Base-by-base conservation (phyloP, 805 yeast species). In the Metschnikowia chrysomelidarum region DNA sequence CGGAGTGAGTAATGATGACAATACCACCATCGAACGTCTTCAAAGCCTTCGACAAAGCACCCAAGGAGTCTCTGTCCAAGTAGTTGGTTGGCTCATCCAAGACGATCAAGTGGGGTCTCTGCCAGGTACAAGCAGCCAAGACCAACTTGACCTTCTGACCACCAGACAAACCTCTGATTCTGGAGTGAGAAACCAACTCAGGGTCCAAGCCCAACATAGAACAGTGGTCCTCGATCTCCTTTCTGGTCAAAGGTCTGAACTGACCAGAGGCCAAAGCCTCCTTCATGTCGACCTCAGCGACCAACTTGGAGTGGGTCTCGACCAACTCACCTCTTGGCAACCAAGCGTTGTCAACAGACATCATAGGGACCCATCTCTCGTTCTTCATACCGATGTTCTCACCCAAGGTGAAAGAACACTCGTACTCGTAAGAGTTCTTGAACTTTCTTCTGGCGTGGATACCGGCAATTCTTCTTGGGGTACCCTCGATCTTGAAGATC, bases 231-330 rank as follows among this genome's bases (percentile, higher is more conserved):
- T 93, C 98, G 63, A 93, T 93, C 78, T 93, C 98, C 82, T 93
- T 93, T 84, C 98, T 89, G 73, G 98, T 93, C 72, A 93, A 85
- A 47, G 98, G 93, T 77, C 99, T 88, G 95, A 93, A 93, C 80
- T 93, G 98, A 79, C 98, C 99, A 60, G 98, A 91, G 66, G 98
- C 98, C 68, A 93, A 82, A 72, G 99, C 98, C 80, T 91, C 99
- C 85, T 93, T 93, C 98, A 93, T 91, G 75, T 94, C 99, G 68
- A 93, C 98, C 80, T 94, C 98, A 70, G 98, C 97, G 73, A 94
- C 97, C 82, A 89, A 70, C 88, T 93, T 93, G 67, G 96, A 75
- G 80, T 93, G 98, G 42, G 72, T 63, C 58, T 96, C 87, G 80
- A 93, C 96, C 50, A 64, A 62, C 76, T 88, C 96, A 80, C 95